phyloP scores from a whole-genome alignment of 192 early-diverging fungal genomes.

The Lobulomyces angularis region DNA sequence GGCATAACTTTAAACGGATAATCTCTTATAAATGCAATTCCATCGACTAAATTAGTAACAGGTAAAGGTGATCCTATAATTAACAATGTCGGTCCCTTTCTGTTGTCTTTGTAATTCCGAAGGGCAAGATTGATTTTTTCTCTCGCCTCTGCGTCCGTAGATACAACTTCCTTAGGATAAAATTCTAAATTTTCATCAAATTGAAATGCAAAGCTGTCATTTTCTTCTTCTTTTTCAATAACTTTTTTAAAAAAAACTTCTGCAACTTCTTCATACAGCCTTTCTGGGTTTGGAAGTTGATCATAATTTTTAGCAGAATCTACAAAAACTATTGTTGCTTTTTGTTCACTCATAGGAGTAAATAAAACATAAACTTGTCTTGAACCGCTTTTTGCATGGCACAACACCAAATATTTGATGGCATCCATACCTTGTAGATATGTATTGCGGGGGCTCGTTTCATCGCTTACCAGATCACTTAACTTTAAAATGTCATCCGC shows the following conservation, averaged over 20 bases:
- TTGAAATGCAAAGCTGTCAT: constrained; percentile 24
- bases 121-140: constrained; percentile 48
- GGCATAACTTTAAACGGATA: constrained; percentile 65
- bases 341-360: constrained; percentile 34
- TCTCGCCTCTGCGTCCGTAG: constrained; percentile 39
- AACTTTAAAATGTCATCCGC: neutral
- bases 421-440: constrained; percentile 20
- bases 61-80: constrained; percentile 55
- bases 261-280: constrained; percentile 48
- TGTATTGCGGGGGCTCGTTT: constrained; percentile 11
- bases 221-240: constrained; percentile 11
- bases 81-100: constrained; percentile 56
- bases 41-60: constrained; percentile 28
- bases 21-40: constrained; percentile 15
- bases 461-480: constrained; percentile 2
- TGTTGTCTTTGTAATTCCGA: constrained; percentile 43
- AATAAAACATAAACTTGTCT: constrained; percentile 61
- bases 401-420: constrained; percentile 64
- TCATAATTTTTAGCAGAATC: constrained; percentile 44
- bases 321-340: constrained; percentile 62
- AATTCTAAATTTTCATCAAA: constrained; percentile 40
- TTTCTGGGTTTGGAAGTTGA: constrained; percentile 59
- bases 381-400: constrained; percentile 41
- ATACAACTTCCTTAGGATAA: constrained; percentile 24
- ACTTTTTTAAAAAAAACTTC: constrained; percentile 22